Base-by-base conservation (phyloP, 305 asterid species). In the Solanum hybrid region DNA sequence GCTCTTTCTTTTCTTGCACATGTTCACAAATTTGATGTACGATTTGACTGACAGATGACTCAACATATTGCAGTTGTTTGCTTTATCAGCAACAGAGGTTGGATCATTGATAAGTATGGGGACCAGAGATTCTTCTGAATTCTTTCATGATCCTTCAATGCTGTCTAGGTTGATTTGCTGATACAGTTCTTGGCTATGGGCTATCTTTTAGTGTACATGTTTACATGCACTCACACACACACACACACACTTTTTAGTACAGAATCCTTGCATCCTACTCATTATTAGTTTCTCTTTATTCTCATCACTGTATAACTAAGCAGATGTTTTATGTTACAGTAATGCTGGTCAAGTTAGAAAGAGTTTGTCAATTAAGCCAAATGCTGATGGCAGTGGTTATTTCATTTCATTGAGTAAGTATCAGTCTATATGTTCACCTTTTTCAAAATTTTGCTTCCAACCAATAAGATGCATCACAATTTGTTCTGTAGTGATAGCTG, bases 341-440 rank as follows among this genome's bases (percentile, higher is more conserved):
- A 94, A 94, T 94, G 99, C 98, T 90, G 99, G 99, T 86, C 97
- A 97, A 92, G 96, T 97, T 85, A 94, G 98, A 92, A 97, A 97
- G 94, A 96, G 93, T 91, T 93, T 97, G 89, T 96, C 98, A 12
- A 90, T 97, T 84, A 96, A 95, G 92, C 94, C 98, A 73, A 97
- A 92, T 90, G 92, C 92, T 89, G 98, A 95, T 90, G 96, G 95
- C 57, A 95, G 93, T 92, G 99, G 99, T 89, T 97, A 95, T 94
- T 95, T 97, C 89, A 80, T 97, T 78, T 92, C 94, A 74, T 91
- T 97, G 93, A 95, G 99, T 96, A 95, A 94, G 99, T 91, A 57
- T 74, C 74, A 64, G 14, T 33, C 35, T 29, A 33, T 22, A 57
- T 29, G 13, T 64, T 67, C 22, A 40, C 61, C 33, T 64, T 29